A percentile compares a stretch with the other conserved stretches of the same genome.
Conservation (phyloP, 1,139 yeast species). For the Yamadazyma kanchanaburiensis region DNA sequence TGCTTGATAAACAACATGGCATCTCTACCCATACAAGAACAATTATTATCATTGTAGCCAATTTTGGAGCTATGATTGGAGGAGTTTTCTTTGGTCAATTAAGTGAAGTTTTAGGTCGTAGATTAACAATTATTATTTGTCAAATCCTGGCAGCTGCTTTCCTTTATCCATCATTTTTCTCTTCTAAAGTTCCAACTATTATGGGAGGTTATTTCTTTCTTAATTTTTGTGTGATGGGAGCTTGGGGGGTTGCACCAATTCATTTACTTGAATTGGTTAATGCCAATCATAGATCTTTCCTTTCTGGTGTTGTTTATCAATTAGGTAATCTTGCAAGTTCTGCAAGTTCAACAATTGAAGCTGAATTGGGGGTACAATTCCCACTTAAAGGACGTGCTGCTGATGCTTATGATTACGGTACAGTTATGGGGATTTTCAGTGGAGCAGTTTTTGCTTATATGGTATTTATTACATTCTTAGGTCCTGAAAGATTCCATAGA, state of each 20-base stretch:
- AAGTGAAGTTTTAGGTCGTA: conserved; percentile 42
- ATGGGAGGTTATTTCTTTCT: conserved; percentile 27
- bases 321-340: conserved; percentile 37
- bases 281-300: conserved; percentile 31
- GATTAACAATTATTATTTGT: conserved; percentile 37
- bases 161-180: conserved; percentile 31
- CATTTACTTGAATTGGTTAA: conserved; percentile 36
- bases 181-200: conserved; percentile 21
- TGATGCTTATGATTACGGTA: conserved; percentile 29
- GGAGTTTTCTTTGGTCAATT: conserved; percentile 46
- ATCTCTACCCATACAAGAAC: conserved; percentile 35
- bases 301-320: conserved; percentile 38
- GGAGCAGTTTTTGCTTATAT: conserved; percentile 33
- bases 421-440: conserved; percentile 37
- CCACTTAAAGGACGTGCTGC: conserved; percentile 16
- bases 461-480: conserved; percentile 24
- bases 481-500: conserved; percentile 32
- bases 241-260: conserved; percentile 38
- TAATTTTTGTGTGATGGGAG: conserved; percentile 30
- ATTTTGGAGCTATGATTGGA: conserved; percentile 50
- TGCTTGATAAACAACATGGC: conserved; percentile 38
- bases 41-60: conserved; percentile 43
- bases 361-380: conserved; percentile 27
- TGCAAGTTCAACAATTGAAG: conserved; percentile 37
- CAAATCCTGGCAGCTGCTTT: conserved; percentile 30